Evolutionary conservation across 306 rosid genomes (phyloP).

Genomic region (Corylus avellana): DNA sequence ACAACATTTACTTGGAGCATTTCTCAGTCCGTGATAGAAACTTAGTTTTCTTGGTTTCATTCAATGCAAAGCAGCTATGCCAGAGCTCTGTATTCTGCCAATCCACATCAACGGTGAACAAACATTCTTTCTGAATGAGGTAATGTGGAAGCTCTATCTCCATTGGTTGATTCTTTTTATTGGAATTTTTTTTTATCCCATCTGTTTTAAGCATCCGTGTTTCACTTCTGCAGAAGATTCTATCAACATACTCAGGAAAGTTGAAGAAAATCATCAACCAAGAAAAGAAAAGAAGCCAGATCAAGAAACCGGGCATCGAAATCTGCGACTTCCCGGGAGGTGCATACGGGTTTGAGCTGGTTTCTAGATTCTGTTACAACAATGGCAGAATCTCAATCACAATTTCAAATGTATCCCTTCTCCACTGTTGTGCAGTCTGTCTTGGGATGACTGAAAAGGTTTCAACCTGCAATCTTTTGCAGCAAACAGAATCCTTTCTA

Average conservation of each 20-base stretch:
- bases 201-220: background rate
- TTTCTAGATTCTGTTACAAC: constrained; percentile 67
- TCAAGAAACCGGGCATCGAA: constrained; percentile 36
- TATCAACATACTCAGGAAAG: constrained; percentile 47
- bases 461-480: constrained; percentile 51
- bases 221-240: constrained; percentile 45
- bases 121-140: constrained; percentile 57
- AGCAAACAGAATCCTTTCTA: constrained; percentile 54
- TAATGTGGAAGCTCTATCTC: constrained; percentile 17
- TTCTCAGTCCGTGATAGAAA: constrained; percentile 5
- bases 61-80: constrained; percentile 50
- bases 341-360: constrained; percentile 63
- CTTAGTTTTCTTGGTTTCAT: constrained; percentile 16
- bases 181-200: background rate
- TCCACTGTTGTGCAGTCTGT: constrained; percentile 56
- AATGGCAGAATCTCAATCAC: constrained; percentile 46
- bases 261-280: constrained; percentile 51
- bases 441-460: constrained; percentile 66
- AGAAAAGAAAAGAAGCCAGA: constrained; percentile 35
- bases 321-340: constrained; percentile 72
- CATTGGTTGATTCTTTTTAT: background rate
- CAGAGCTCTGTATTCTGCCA: constrained; percentile 47
- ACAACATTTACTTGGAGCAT: background rate
- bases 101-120: constrained; percentile 56
- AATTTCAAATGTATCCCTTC: constrained; percentile 54